These are phyloP conservation scores for Entomortierella chlamydospora DNA, from an alignment of 192 early-diverging fungal species.

Conservation along the genomic window DNA sequence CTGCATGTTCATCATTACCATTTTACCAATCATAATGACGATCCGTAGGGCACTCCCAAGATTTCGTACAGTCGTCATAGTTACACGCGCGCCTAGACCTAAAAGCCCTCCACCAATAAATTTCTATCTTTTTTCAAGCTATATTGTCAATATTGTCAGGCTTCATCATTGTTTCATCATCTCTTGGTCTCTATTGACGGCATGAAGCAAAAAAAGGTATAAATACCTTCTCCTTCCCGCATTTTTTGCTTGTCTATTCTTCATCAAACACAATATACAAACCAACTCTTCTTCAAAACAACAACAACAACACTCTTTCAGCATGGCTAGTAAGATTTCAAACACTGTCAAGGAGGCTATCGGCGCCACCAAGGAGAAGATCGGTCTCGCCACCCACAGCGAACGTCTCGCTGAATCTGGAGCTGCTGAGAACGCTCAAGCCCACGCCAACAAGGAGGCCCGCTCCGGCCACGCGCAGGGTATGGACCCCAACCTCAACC, in stretches of 20 bases:
- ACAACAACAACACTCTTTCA: slow-evolving; percentile 8
- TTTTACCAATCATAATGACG: too few species aligned
- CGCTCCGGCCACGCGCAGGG: slow-evolving; percentile 13
- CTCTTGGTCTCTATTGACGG: not conserved
- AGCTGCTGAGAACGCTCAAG: slow-evolving; percentile 34
- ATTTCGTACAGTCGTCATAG: too few species aligned
- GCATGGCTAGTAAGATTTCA: slow-evolving; percentile 31
- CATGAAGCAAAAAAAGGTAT: slow-evolving; percentile 11
- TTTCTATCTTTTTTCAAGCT: not conserved
- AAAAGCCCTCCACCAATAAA: too few species aligned
- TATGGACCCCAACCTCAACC: slow-evolving; percentile 17
- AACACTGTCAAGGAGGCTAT: slow-evolving; percentile 27
- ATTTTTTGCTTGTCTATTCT: not conserved
- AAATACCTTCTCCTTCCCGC: not conserved
- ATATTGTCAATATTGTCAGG: too few species aligned
- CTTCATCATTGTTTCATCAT: slow-evolving; percentile 1
- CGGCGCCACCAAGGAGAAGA: slow-evolving; percentile 39
- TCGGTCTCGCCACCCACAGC: slow-evolving; percentile 29
- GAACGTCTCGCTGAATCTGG: slow-evolving; percentile 16
- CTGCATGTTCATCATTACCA: too few species aligned
- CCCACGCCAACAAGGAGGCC: slow-evolving; percentile 9
- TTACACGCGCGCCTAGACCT: too few species aligned
- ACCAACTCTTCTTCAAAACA: not conserved
- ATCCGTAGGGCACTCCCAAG: too few species aligned
- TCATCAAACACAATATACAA: slow-evolving; percentile 11